phyloP scores from a whole-genome alignment of 2,329 filamentous ascomycete genomes.

The Sarocladium brachiariae region DNA sequence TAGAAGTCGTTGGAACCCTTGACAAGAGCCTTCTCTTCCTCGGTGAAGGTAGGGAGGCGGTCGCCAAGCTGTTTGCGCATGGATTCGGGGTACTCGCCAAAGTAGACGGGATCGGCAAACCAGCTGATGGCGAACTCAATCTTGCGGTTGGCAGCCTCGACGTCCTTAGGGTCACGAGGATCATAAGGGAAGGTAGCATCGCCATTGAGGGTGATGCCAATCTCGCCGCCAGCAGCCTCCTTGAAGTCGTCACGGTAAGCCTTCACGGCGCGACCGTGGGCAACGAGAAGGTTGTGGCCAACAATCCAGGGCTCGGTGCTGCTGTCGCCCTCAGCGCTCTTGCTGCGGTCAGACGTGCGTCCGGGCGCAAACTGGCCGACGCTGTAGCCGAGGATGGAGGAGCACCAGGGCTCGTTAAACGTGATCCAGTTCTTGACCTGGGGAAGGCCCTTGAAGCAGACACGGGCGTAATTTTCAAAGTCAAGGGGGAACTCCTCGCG shows the following conservation, averaged over 20 bases:
- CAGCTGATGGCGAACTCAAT: conserved; percentile 82
- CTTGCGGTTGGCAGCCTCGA: conserved; percentile 72
- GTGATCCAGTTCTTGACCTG: conserved; percentile 86
- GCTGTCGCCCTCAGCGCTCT: conserved; percentile 65
- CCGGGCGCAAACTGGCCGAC: conserved; percentile 75
- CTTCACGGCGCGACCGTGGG: conserved; percentile 75
- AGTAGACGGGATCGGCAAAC: conserved; percentile 85
- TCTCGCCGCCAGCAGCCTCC: conserved; percentile 61
- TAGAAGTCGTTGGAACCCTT: conserved; percentile 89
- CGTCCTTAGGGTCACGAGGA: conserved; percentile 63
- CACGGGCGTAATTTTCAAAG: conserved; percentile 70
- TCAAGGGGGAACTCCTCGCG: conserved; percentile 76
- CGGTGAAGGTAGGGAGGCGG: conserved; percentile 67
- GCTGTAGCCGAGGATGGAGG: conserved; percentile 71
- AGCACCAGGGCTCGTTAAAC: conserved; percentile 88
- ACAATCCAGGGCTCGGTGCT: conserved; percentile 75
- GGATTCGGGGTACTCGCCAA: conserved; percentile 74
- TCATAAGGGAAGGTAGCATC: conserved; percentile 83
- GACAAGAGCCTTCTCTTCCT: conserved; percentile 66
- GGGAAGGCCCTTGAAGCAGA: conserved; percentile 66
- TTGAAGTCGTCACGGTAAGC: conserved; percentile 80
- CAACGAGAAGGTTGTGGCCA: conserved; percentile 72
- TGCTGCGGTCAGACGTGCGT: conserved; percentile 67
- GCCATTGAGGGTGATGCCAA: conserved; percentile 83
- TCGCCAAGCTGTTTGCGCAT: conserved; percentile 77